These are phyloP conservation scores for Apostasia shenzhenica DNA, from an alignment of 106 monocot genomes.

Conservation along the genomic window DNA sequence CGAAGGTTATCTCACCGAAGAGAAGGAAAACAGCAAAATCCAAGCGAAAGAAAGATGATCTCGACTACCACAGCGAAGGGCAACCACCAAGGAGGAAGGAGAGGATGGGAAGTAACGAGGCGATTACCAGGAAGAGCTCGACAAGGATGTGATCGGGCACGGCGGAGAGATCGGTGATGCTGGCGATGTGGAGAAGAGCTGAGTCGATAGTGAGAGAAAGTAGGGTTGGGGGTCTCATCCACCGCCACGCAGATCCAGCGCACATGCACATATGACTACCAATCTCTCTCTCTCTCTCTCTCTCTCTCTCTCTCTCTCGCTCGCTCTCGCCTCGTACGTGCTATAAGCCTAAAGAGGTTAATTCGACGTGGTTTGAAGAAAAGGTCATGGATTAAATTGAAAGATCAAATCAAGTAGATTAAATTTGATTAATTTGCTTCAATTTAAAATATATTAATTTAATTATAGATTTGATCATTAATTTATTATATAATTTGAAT, in stretches of 20 bases:
- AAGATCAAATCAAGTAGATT: too few relatives aligned
- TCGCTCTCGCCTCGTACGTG: neutral
- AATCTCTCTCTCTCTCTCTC: constrained; percentile 8
- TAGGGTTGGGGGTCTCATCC: constrained; percentile 37
- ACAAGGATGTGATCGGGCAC: constrained; percentile 57
- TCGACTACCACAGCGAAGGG: neutral
- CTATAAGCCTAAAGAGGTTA: neutral
- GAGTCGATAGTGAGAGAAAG: constrained; percentile 68
- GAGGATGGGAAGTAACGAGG: neutral
- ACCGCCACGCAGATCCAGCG: neutral
- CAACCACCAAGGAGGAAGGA: neutral
- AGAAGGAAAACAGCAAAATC: neutral
- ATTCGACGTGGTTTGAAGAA: too few relatives aligned
- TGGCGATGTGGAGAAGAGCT: constrained; percentile 44
- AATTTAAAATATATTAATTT: too few relatives aligned
- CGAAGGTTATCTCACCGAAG: neutral
- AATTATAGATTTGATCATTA: too few relatives aligned
- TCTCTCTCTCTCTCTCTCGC: neutral
- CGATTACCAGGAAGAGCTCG: constrained; percentile 54
- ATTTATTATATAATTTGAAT: too few relatives aligned
- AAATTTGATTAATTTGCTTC: too few relatives aligned
- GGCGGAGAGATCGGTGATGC: constrained; percentile 62
- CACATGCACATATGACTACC: neutral
- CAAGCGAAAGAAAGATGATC: neutral
- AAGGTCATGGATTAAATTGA: too few relatives aligned